Base-by-base conservation (phyloP, 2,329 filamentous ascomycete genomes). In the Fusarium anthophilum region DNA sequence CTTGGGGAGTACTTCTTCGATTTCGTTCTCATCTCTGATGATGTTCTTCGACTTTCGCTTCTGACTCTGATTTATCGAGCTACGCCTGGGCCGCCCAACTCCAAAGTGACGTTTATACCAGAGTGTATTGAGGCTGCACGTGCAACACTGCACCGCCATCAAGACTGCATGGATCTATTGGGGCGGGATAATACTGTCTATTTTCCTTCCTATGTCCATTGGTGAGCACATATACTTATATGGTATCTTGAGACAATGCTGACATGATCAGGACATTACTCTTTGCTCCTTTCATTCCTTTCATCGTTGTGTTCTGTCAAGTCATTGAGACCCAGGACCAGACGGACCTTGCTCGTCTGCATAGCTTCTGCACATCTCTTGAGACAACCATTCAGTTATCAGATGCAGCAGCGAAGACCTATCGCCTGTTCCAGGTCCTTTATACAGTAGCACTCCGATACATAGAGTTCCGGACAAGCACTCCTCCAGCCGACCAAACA, bases 371-470 rank as follows among this genome's bases (percentile, higher is more conserved):
- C 51, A 77, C 80, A 10, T 90, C 87, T 18, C 84, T 91, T 4
- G 85, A 87, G 65, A 83, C 85, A 0, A 85, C 86, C 9, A 84
- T 84, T 38, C 82, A 86, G 9, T 73, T 84, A 5, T 84, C 82
- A 4, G 77, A 89, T 62, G 87, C 87, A 1, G 86, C 88, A 12
- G 83, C 85, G 32, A 89, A 88, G 72, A 82, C 91, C 22, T 86
- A 89, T 69, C 88, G 86, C 32, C 83, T 92, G 20, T 91, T 89
- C 70, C 85, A 88, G 53, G 86, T 90, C 5, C 85, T 92, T 56
- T 86, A 88, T 71, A 89, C 84, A 41, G 87, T 91, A 13, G 89
- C 89, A 1, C 84, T 86, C 41, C 82, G 90, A 9, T 91, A 91
- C 71, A 83, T 91, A 22, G 87, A 91, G 76, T 87, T 88, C 6